phyloP scores from a whole-genome alignment of 2,329 filamentous ascomycete species.

The Fusarium oligoseptatum region DNA sequence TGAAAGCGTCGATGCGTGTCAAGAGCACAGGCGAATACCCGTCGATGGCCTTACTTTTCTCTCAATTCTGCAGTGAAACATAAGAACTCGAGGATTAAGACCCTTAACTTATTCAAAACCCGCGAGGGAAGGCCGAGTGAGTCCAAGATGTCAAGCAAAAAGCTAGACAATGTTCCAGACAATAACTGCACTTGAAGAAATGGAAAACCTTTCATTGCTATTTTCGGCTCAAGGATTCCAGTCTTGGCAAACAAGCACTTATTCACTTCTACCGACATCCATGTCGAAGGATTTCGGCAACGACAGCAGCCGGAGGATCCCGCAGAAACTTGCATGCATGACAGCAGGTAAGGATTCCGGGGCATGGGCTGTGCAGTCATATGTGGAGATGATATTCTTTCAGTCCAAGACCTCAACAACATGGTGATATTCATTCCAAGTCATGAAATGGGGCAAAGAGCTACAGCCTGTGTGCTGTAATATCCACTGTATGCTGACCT shows the following conservation, averaged over 20 bases:
- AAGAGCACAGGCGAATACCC: no score
- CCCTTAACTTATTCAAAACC: no score
- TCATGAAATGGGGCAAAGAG: not conserved
- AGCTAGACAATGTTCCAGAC: no score
- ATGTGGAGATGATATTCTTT: not conserved
- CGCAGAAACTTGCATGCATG: not conserved
- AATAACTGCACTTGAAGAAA: not conserved
- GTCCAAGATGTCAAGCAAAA: no score
- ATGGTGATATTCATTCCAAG: not conserved
- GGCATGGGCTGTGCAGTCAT: not conserved
- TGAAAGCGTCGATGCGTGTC: no score
- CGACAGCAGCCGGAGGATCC: not conserved
- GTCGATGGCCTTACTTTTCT: no score
- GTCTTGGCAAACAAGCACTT: rapidly evolving
- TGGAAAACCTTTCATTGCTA: not conserved
- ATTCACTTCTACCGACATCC: not conserved
- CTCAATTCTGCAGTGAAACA: no score
- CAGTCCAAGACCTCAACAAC: not conserved
- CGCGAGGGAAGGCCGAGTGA: no score
- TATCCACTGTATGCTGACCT: not conserved
- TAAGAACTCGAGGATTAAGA: no score
- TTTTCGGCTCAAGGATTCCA: not conserved
- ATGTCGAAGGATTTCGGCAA: slow-evolving; percentile 2
- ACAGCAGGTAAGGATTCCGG: not conserved
- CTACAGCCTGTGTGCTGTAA: not conserved